Base-by-base conservation (phyloP, 148 eudicot genomes). In the Spergularia bocconei region DNA sequence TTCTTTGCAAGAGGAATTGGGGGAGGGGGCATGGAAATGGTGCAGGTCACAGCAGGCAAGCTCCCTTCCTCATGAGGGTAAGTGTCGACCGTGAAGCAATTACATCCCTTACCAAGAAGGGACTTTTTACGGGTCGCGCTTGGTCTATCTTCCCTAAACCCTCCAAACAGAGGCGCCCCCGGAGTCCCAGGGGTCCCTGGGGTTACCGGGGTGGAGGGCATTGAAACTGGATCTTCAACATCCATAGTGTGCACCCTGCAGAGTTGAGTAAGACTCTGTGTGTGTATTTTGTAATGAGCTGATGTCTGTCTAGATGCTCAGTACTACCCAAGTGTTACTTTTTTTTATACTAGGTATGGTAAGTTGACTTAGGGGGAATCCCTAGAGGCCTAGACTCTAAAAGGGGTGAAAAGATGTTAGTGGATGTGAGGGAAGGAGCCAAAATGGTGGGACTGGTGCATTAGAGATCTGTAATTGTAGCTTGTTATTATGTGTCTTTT, bases 1-100 rank as follows among this genome's bases (percentile, higher is more conserved):
- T 94, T 94, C 84, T 92, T 90, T 66, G 96, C 87, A 13, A 94
- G 89, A 20, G 98, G 91, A 63, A 91, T 84, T 4, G 96, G 91
- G 73, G 93, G 96, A 76, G 87, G 84, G 15, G 97, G 88, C 85
- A 94, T 84, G 53, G 80, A 73, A 77, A 82, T 79, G 38, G 77
- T 69, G 76, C 96, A 91, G 29, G 96, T 77, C 74, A 94, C 86
- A 60, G 96, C 67, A 33, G 97, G 97, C 70, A 94, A 81, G 39
- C 84, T 80, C 0, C 96, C 97, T 70, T 94, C 98, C 84, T 91
- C 92, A 76, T 76, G 54, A 53, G 87, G 80, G 90, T 89, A 87
- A 48, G 96, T 77, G 73, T 91, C 93, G 6, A 87, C 90, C 54
- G 80, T 82, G 53, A 90, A 92, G 85, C 98, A 94, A 48, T 84